Evolutionary conservation across 352 stramenopile genomes (phyloP), one percentile per base, ranked within the genome.

Genomic region (Globisporangium rhizosaccharum): DNA sequence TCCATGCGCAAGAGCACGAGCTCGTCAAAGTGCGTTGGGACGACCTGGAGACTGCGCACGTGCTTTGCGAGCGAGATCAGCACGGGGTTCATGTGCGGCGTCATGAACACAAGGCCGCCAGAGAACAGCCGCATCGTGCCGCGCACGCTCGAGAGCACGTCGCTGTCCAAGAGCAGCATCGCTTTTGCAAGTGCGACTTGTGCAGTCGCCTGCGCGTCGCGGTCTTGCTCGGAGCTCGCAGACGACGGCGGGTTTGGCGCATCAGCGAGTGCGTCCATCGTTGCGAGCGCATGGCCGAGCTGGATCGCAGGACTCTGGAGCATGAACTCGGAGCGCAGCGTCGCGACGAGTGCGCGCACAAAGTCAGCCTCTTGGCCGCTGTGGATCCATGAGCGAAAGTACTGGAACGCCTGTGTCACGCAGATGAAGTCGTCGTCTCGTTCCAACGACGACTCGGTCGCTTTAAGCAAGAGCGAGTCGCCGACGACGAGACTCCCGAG

Each of bases 311-410:
- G 61, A 44, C 69, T 83, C 39, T 84, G 67, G 0, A 88, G 61
- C 66, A 90, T 90, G 48, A 88, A 89, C 11, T 87, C 76, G 0
- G 82, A 92, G 48, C 75, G 70, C 3, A 92, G 63, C 1, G 68
- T 70, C 3, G 61, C 53, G 17, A 85, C 64, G 11, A 86, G 47
- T 9, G 68, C 60, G 3, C 67, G 62, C 36, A 79, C 73, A 48
- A 68, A 71, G 5, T 79, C 65, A 4, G 71, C 70, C 59, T 92
- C 80, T 9, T 67, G 49, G 0, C 79, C 76, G 1, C 50, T 36
- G 46, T 85, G 71, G 49, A 82, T 62, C 82, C 82, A 92, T 14
- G 80, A 83, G 3, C 75, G 74, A 48, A 90, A 81, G 61, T 82
- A 79, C 7, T 79, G 59, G 51, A 92, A 90, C 28, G 63, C 57